Base-by-base conservation (phyloP, 129 eudicot genomes). In the Arctium minus region DNA sequence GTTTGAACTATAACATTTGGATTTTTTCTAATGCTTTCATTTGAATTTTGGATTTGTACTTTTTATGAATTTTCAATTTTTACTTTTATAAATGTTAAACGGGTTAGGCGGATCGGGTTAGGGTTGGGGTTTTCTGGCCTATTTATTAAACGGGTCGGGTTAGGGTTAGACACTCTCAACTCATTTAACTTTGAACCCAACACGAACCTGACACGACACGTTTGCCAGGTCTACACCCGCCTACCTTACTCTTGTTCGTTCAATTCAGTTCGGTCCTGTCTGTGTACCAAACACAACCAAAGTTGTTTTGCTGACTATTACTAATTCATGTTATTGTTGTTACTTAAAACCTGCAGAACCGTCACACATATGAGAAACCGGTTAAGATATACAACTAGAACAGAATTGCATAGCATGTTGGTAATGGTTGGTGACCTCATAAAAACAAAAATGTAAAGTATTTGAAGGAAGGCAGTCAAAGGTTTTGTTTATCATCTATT, bases 321-420 rank as follows among this genome's bases (percentile, higher is more conserved):
- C 75, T 75, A 65, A 82, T 36, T 39, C 15, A 29, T 27, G 5
- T 67, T 29, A 8, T 38, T 62, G 38, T 70, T 32, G 7, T n/a
- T 53, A 27, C 8, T 33, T 12, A 6, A 13, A 48, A 62, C 31
- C 13, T 93, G 97, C 99, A 96, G 99, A 96, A 91, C 73, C 99
- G 99, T 32, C 99, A 93, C 80, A 79, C 97, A 64, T 93, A 73
- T 42, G 99, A 96, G 95, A 96, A 90, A 93, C 88, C 99, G 22
- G 99, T 96, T 48, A 96, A 93, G 88, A 96, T 96, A 85, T 96
- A 96, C 90, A 96, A 96, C 84, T 96, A 89, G 84, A 42, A 77
- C 17, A 39, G 37, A 80, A 36, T 17, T n/a, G 29, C 68, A 60
- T 60, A 60, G 68, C 68, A 60, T 46, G 56, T 46, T 46, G 56